Conservation (phyloP, 768 basidiomycete genomes). For the Hortiboletus flavorubellus region DNA sequence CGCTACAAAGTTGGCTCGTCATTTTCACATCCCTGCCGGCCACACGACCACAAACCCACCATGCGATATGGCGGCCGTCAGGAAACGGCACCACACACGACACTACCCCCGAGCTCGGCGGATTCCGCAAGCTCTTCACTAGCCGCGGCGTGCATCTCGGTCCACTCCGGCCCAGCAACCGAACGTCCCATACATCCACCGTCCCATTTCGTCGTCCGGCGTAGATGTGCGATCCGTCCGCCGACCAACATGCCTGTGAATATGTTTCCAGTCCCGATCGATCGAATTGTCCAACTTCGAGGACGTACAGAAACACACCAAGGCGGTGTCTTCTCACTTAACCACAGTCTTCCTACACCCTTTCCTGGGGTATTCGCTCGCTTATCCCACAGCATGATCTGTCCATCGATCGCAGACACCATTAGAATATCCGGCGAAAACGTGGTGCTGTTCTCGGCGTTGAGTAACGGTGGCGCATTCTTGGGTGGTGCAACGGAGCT, state of each 20-base stretch:
- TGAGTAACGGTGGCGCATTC: constrained; percentile 73
- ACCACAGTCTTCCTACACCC: constrained; percentile 82
- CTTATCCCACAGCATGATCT: constrained; percentile 89
- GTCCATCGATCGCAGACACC: constrained; percentile 89
- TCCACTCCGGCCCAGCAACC: constrained; percentile 66
- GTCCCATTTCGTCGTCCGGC: constrained; percentile 89
- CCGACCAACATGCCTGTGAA: constrained; percentile 89
- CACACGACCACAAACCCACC: constrained; percentile 48
- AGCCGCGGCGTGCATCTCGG: constrained; percentile 67
- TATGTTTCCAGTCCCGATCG: not conserved
- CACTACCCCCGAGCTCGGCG: constrained; percentile 84
- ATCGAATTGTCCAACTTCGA: constrained; percentile 1
- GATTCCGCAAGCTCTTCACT: constrained; percentile 81
- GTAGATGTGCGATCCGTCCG: constrained; percentile 82
- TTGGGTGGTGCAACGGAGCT: constrained; percentile 56
- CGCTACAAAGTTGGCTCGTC: constrained; percentile 44
- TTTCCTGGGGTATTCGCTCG: constrained; percentile 58
- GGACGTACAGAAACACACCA: constrained; percentile 90
- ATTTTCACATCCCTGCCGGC: constrained; percentile 16
- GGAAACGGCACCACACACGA: constrained; percentile 91
- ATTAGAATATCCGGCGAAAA: constrained; percentile 83
- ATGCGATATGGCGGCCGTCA: constrained; percentile 87
- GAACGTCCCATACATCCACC: constrained; percentile 92
- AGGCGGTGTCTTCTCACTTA: constrained; percentile 89
- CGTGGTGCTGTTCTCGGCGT: constrained; percentile 51